phyloP scores from a whole-genome alignment of 2,329 filamentous ascomycete species.

The Dactylonectria estremocensis region DNA sequence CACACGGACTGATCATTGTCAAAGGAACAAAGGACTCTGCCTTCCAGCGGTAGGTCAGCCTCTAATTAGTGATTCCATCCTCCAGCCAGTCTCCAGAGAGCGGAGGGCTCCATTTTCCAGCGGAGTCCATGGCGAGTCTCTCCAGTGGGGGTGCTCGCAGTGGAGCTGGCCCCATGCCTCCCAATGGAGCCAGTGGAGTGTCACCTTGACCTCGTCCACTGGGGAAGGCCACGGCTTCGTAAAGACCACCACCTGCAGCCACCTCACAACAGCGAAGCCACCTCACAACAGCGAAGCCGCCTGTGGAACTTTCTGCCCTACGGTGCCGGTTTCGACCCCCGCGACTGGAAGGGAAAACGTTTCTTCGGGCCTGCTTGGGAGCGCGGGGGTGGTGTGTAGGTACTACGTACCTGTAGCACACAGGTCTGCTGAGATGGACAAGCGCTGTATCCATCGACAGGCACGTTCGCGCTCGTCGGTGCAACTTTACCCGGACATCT shows the following conservation, averaged over 20 bases:
- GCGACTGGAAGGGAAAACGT: slow-evolving; percentile 3
- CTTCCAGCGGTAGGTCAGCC: neutral
- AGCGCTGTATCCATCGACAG: neutral
- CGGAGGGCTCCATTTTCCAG: slow-evolving; percentile 4
- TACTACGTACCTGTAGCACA: no score
- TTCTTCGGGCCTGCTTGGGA: neutral
- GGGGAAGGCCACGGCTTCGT: neutral
- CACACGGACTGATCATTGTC: no score
- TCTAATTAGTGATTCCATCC: no score
- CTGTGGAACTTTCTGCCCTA: slow-evolving; percentile 3
- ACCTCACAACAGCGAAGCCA: neutral
- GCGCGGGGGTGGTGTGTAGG: no score
- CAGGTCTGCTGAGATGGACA: neutral
- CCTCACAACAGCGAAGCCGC: neutral
- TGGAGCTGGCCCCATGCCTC: neutral
- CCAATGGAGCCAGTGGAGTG: neutral
- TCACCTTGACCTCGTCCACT: neutral
- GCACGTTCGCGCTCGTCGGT: neutral
- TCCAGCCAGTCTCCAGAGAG: neutral
- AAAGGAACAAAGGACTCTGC: no score
- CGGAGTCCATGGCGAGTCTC: slow-evolving; percentile 6
- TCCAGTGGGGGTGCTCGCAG: slow-evolving; percentile 4
- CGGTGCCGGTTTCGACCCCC: neutral
- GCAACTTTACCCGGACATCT: no score
- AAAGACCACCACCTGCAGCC: slow-evolving; percentile 4